Conservation (phyloP, 2,329 filamentous ascomycete species). For the Lasiodiplodia gonubiensis region DNA sequence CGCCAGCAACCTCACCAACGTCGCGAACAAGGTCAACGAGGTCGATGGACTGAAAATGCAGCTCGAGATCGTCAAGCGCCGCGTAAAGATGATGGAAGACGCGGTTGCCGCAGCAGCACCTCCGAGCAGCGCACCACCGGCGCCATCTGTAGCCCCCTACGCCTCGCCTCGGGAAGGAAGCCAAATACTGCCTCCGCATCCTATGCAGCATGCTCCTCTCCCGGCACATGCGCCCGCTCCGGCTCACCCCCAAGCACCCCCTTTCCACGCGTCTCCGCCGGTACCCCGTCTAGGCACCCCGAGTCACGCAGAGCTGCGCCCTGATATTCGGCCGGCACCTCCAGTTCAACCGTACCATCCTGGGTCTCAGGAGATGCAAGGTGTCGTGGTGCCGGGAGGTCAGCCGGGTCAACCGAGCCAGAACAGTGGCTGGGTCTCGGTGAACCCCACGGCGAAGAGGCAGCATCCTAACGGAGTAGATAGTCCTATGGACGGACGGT, state of each 20-base stretch:
- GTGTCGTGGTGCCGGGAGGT: not conserved
- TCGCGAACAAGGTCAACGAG: constrained; percentile 53
- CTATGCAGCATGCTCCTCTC: constrained; percentile 23
- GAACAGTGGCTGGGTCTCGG: constrained; percentile 50
- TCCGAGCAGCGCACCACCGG: constrained; percentile 1
- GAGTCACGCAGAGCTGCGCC: constrained; percentile 12
- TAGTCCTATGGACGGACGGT: constrained; percentile 39
- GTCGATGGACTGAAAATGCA: constrained; percentile 55
- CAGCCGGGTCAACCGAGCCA: constrained; percentile 18
- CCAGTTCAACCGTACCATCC: constrained; percentile 12
- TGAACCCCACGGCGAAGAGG: constrained; percentile 52
- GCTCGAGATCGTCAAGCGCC: constrained; percentile 56
- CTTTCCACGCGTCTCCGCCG: constrained; percentile 7
- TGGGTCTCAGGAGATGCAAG: constrained; percentile 12
- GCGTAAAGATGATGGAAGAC: constrained; percentile 47
- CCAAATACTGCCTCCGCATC: constrained; percentile 7
- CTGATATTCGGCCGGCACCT: constrained; percentile 17
- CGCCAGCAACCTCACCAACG: constrained; percentile 47
- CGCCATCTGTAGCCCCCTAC: constrained; percentile 5
- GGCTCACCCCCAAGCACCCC: constrained; percentile 5
- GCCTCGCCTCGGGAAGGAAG: constrained; percentile 3
- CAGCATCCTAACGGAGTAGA: constrained; percentile 44
- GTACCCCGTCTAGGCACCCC: constrained; percentile 17
- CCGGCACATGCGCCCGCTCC: not conserved
- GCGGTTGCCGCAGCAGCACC: constrained; percentile 30